Conservation (phyloP, 495 filamentous ascomycete genomes). For the Penicillium psychrofluorescens region DNA sequence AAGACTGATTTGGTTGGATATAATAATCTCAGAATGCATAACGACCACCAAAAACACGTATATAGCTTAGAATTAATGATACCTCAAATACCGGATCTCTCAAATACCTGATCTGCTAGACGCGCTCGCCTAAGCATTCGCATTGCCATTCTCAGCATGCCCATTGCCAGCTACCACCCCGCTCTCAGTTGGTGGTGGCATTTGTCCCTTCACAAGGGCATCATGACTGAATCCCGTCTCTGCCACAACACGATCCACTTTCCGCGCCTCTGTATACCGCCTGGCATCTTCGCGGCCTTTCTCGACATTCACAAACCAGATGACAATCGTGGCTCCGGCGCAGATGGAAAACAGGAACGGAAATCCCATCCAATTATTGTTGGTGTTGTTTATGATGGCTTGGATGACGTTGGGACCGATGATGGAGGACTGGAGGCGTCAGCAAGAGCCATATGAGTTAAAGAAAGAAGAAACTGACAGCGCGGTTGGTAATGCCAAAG, state of each 20-base stretch:
- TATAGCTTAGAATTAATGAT: background rate
- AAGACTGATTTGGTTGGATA: no score
- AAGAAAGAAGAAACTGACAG: slow-evolving; percentile 20
- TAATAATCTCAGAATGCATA: background rate
- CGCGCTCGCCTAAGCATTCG: background rate
- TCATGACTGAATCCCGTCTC: slow-evolving; percentile 13
- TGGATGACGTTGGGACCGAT: slow-evolving; percentile 45
- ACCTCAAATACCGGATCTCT: no score
- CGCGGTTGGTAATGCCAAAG: slow-evolving; percentile 45
- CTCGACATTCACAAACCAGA: slow-evolving; percentile 38
- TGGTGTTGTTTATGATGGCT: slow-evolving; percentile 40
- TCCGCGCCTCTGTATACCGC: slow-evolving; percentile 31
- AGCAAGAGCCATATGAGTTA: background rate
- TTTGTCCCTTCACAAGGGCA: slow-evolving; percentile 10
- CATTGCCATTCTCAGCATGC: background rate
- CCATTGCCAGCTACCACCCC: background rate
- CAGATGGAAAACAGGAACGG: slow-evolving; percentile 43
- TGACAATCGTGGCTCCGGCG: slow-evolving; percentile 29
- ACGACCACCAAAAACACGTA: background rate
- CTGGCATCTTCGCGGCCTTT: slow-evolving; percentile 39
- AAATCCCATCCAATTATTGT: slow-evolving; percentile 46
- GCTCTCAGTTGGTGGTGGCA: background rate
- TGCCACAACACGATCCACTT: slow-evolving; percentile 18
- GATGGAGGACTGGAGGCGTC: slow-evolving; percentile 34
- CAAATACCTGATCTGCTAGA: background rate